Base-by-base conservation (phyloP, 2,329 filamentous ascomycete species). In the Penicillium sp. region DNA sequence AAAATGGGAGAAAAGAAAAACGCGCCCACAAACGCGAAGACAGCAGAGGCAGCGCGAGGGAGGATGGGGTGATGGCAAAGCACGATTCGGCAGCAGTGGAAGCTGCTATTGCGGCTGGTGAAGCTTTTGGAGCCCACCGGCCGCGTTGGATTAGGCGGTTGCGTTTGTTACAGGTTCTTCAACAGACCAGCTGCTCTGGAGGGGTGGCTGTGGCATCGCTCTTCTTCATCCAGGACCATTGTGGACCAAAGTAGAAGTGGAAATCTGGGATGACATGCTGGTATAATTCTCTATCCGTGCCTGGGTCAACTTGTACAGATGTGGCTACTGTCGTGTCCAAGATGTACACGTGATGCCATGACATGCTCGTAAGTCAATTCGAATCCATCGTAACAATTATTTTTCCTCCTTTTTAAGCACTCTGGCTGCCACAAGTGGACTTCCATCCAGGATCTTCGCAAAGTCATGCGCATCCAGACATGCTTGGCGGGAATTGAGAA, bases 381-480 rank as follows among this genome's bases (percentile, higher is more conserved):
- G 8, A 42, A 19, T 19, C 19, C 13, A 4, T 6, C 2, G 25
- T 45, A n/a, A 3, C 6, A 16, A 7, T 48, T n/a, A 51, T 35
- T 22, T 2, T 4, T 30, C 6, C 28, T 35, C 37, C 25, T 46
- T 37, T 26, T 59, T 62, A 2, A 66, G 52, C 13, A 65, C 71
- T 3, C 82, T 72, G 55, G 73, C 75, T n/a, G 74, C 68, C 11
- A 81, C 68, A 6, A 79, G 62, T 0, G 78, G 76, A 43, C 76
- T 79, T 16, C 71, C 68, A 16, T 75, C 67, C 5, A 70, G 65
- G 19, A 86, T 81, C 1, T 70, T 74, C 0, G 72, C 62, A 71
- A 81, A 86, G 19, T 83, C 75, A 68, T 86, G 83, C 0, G 84
- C 83, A 68, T 86, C 84, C 2, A 85, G 62, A 61, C 82, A 85